phyloP scores from a whole-genome alignment of 805 yeast species.

The Lipomyces yamanashiensis region DNA sequence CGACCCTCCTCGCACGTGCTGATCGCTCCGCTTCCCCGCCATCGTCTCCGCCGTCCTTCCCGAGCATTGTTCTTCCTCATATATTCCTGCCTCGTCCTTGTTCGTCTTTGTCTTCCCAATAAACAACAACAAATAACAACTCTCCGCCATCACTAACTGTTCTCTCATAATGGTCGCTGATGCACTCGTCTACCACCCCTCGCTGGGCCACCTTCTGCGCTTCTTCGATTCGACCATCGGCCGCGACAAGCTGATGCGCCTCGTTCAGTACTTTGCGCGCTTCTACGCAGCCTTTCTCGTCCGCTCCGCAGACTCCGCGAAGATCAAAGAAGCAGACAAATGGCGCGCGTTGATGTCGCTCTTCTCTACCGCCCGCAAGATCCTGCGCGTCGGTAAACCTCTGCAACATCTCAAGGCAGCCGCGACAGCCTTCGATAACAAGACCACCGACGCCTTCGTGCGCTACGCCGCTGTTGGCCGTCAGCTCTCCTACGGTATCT shows the following conservation, averaged over 20 bases:
- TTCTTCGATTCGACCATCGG: slow-evolving; percentile 72
- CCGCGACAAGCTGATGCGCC: slow-evolving; percentile 78
- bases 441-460: slow-evolving; percentile 63
- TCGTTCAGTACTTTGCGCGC: slow-evolving; percentile 78
- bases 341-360: slow-evolving; percentile 64
- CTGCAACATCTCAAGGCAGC: slow-evolving; percentile 70
- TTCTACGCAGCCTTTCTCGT: slow-evolving; percentile 67
- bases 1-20: slow-evolving; percentile 4
- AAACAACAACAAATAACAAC: background rate
- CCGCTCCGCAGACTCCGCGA: slow-evolving; percentile 57
- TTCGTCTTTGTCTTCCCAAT: background rate
- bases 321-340: slow-evolving; percentile 51
- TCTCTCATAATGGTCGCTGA: slow-evolving; percentile 64
- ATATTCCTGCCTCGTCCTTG: background rate
- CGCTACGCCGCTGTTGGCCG: slow-evolving; percentile 50
- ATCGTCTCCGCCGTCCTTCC: background rate
- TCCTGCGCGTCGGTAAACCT: slow-evolving; percentile 83
- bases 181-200: slow-evolving; percentile 73
- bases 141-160: background rate
- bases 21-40: slow-evolving; percentile 14
- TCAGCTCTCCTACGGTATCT: slow-evolving; percentile 46
- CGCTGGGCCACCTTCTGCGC: slow-evolving; percentile 61
- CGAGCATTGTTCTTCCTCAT: background rate
- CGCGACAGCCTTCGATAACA: slow-evolving; percentile 67
- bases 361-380: slow-evolving; percentile 75